These are phyloP conservation scores for Rhytidhysteron rufulum DNA, from an alignment of 2,329 filamentous ascomycete genomes.

Conservation along the genomic window DNA sequence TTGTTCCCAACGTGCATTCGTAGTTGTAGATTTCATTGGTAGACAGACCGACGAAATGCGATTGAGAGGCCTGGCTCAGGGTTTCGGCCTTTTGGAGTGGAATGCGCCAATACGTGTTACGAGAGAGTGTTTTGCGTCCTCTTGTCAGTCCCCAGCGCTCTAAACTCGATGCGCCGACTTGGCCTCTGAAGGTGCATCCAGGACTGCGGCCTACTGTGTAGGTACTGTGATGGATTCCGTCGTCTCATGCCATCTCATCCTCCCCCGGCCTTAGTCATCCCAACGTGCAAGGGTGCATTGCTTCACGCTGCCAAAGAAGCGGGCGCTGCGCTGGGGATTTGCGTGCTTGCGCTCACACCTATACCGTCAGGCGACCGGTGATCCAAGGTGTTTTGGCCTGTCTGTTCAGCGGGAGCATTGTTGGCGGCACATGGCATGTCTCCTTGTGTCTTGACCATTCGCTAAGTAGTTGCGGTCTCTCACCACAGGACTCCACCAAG, in stretches of 20 bases:
- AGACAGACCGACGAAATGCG: slow-evolving; percentile 21
- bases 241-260: slow-evolving; percentile 1
- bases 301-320: slow-evolving; percentile 9
- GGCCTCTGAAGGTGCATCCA: no score
- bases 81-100: slow-evolving; percentile 23
- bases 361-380: no score
- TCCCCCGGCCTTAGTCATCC: slow-evolving; percentile 1
- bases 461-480: no score
- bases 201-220: no score
- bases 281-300: slow-evolving; percentile 17
- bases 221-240: no score
- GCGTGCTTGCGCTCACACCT: no score
- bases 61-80: slow-evolving; percentile 18
- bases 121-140: slow-evolving; percentile 15
- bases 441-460: slow-evolving; percentile 19
- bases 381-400: slow-evolving; percentile 6
- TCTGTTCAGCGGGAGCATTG: slow-evolving; percentile 32
- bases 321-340: no score
- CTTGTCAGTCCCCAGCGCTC: slow-evolving; percentile 10
- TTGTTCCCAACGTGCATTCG: slow-evolving; percentile 24
- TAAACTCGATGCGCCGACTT: slow-evolving; percentile 4
- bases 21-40: slow-evolving; percentile 21
- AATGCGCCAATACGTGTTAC: slow-evolving; percentile 17
- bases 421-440: slow-evolving; percentile 33
- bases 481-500: no score